Percentiles rank a stretch among this genome's conserved stretches.
These are phyloP conservation scores for Fagus sylvatica DNA, from an alignment of 306 rosid species.

Conservation along the genomic window DNA sequence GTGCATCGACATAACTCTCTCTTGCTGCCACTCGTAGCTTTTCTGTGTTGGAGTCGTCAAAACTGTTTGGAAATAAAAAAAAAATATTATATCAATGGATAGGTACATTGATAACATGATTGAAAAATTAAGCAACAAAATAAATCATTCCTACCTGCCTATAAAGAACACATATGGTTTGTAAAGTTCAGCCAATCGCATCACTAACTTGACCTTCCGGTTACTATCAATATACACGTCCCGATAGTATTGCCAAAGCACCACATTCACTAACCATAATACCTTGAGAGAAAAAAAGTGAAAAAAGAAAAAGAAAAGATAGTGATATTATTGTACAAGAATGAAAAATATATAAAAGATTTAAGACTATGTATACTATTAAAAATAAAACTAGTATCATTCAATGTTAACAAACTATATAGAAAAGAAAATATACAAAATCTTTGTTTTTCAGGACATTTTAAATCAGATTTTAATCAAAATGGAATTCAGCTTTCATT, in stretches of 20 bases:
- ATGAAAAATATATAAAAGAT: no score
- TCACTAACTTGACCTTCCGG: background rate
- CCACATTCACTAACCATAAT: slow-evolving; percentile 25
- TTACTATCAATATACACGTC: background rate
- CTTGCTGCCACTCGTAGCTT: slow-evolving; percentile 4
- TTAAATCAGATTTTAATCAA: no score
- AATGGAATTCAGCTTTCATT: no score
- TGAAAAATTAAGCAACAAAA: background rate
- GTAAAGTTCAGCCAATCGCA: slow-evolving; percentile 34
- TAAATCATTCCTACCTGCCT: slow-evolving; percentile 29
- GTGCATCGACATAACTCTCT: slow-evolving; percentile 1
- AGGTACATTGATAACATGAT: background rate
- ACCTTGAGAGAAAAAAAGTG: slow-evolving; percentile 18
- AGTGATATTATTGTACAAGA: no score
- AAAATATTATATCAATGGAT: background rate
- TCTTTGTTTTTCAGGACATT: no score
- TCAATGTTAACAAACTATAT: no score
- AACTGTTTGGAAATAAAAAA: slow-evolving; percentile 27
- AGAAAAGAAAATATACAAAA: no score
- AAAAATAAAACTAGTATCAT: no score
- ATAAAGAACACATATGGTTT: slow-evolving; percentile 30
- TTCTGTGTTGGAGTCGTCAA: slow-evolving; percentile 45
- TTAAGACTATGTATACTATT: no score
- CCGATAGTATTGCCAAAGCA: background rate
- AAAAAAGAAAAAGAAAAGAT: background rate